A percentile compares a stretch with the other conserved stretches of the same genome.
These are phyloP conservation scores for Aspergillus baeticus DNA, from an alignment of 495 filamentous ascomycete genomes.

Conservation along the genomic window DNA sequence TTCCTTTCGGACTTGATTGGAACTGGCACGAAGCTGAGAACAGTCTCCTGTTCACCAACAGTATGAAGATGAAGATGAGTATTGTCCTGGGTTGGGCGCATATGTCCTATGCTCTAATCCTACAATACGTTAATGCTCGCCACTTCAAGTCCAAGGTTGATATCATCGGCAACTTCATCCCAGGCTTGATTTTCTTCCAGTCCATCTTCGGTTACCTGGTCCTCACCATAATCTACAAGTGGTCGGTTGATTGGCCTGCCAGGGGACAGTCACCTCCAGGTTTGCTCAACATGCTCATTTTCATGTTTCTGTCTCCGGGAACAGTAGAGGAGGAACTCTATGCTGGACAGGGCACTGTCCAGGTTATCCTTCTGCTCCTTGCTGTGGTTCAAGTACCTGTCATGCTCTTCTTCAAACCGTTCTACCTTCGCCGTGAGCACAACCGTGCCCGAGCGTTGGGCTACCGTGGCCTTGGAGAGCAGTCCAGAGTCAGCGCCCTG, in stretches of 20 bases:
- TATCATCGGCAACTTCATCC: conserved; percentile 94
- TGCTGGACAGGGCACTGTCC: conserved; percentile 68
- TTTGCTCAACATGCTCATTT: conserved; percentile 97
- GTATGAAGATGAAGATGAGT: conserved; percentile 99
- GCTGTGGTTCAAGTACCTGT: conserved; percentile 85
- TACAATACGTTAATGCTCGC: conserved; percentile 88
- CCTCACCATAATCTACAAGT: conserved; percentile 93
- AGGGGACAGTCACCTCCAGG: conserved; percentile 69
- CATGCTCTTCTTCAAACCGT: conserved; percentile 90
- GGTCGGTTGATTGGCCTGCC: conserved; percentile 83
- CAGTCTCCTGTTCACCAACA: conserved; percentile 90
- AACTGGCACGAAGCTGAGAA: conserved; percentile 95
- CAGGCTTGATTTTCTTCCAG: conserved; percentile 99
- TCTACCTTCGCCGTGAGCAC: conserved; percentile 89
- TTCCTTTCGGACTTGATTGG: conserved; percentile 96
- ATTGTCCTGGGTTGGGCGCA: conserved; percentile 88
- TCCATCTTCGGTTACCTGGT: conserved; percentile 97
- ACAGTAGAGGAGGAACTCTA: conserved; percentile 74
- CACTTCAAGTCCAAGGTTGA: conserved; percentile 94
- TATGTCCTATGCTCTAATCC: conserved; percentile 96
- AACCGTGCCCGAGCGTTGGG: conserved; percentile 83
- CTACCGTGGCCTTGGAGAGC: conserved; percentile 90
- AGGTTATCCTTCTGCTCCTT: conserved; percentile 76
- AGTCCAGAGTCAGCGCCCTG: conserved; percentile 79
- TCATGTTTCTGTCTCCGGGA: conserved; percentile 95